phyloP scores from a whole-genome alignment of 495 filamentous ascomycete species.

The Pseudoneurospora amorphoporcata region DNA sequence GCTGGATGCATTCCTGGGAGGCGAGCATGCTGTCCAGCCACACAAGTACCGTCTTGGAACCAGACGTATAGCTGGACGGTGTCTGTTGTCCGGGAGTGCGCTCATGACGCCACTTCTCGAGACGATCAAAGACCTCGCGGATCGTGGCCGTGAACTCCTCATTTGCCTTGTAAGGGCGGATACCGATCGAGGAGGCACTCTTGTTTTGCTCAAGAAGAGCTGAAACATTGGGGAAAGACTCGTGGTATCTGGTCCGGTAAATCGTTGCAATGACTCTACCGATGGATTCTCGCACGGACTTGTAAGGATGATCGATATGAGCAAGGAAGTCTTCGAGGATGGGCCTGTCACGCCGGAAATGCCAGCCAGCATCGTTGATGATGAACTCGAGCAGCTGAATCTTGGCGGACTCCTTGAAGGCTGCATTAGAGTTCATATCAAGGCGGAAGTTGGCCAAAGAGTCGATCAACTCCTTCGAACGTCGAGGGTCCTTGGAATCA shows the following conservation, averaged over 20 bases:
- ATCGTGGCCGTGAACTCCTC: conserved; percentile 66
- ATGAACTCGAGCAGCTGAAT: conserved; percentile 83
- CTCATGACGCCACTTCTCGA: conserved; percentile 80
- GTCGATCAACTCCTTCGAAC: conserved; percentile 76
- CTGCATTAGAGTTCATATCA: conserved; percentile 91
- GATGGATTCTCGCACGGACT: conserved; percentile 90
- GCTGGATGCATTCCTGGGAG: conserved; percentile 83
- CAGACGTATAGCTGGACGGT: conserved; percentile 87
- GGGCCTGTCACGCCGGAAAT: conserved; percentile 84
- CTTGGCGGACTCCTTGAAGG: conserved; percentile 98
- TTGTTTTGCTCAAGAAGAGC: conserved; percentile 70
- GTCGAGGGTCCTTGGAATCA: conserved; percentile 68
- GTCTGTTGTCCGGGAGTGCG: conserved; percentile 84
- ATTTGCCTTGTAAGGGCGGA: conserved; percentile 69
- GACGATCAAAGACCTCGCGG: conserved; percentile 61
- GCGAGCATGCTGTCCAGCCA: conserved; percentile 91
- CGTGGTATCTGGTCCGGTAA: conserved; percentile 82
- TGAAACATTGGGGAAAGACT: conserved; percentile 73
- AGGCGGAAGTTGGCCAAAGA: conserved; percentile 77
- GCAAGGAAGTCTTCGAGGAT: conserved; percentile 80
- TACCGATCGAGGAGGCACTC: conserved; percentile 68
- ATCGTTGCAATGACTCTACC: conserved; percentile 79
- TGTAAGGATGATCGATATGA: conserved; percentile 96
- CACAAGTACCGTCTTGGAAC: conserved; percentile 87
- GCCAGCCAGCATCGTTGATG: conserved; percentile 85